phyloP scores from a whole-genome alignment of 306 rosid genomes.

The Cicer arietinum region DNA sequence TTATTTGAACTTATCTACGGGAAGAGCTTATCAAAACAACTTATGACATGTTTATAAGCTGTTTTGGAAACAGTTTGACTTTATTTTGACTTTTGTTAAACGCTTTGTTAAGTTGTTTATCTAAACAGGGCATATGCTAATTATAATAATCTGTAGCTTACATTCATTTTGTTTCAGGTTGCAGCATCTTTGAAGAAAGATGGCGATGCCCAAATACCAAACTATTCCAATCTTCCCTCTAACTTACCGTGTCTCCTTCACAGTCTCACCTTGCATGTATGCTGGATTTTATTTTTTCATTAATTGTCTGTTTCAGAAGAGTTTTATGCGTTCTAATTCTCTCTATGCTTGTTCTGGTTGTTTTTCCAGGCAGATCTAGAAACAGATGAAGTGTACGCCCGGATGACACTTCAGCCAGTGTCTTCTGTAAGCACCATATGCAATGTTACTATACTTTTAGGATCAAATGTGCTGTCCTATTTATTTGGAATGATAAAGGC shows the following conservation, averaged over 20 bases:
- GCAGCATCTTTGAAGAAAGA: constrained; percentile 92
- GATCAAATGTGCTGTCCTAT: background rate
- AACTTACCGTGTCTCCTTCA: constrained; percentile 83
- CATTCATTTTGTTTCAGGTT: constrained; percentile 59
- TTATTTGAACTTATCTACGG: background rate
- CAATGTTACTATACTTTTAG: background rate
- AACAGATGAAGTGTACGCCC: constrained; percentile 94
- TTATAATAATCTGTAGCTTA: background rate
- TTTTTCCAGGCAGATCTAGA: constrained; percentile 84
- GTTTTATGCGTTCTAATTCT: background rate
- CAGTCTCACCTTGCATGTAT: constrained; percentile 87
- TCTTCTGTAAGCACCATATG: constrained; percentile 61
- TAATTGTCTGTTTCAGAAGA: background rate
- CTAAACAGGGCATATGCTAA: background rate
- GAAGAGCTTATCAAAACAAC: background rate
- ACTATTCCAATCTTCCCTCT: constrained; percentile 84
- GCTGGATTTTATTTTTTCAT: background rate
- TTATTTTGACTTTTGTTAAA: background rate
- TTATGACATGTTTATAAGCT: background rate
- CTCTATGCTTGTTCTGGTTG: background rate
- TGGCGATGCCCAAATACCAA: constrained; percentile 77
- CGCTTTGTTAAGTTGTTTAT: background rate
- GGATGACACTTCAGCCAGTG: constrained; percentile 91
- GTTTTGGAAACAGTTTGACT: background rate
- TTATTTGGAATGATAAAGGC: no score